Evolutionary conservation across 2,329 filamentous ascomycete species (phyloP).

Genomic region (Dactylellina leptospora): DNA sequence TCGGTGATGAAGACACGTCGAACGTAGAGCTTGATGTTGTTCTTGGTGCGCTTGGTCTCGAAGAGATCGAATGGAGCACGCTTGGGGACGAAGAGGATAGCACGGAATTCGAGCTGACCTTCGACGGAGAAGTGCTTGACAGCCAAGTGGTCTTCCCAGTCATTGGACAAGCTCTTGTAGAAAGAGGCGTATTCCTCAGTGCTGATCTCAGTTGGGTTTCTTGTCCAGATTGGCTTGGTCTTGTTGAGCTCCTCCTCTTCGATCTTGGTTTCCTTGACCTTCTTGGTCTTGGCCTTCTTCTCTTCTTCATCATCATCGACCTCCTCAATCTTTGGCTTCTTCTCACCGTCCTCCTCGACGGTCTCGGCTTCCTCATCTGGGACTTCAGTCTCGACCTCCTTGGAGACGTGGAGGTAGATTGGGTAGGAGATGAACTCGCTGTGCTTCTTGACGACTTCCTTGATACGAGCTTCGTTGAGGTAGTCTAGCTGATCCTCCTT

Average conservation of each 20-base stretch:
- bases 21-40: conserved; percentile 99
- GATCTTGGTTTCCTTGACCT: conserved; percentile 96
- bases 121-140: conserved; percentile 99
- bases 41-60: conserved; percentile 99
- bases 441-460: conserved; percentile 99
- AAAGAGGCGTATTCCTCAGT: conserved; percentile 97
- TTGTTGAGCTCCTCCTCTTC: conserved; percentile 99
- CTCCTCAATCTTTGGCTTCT: conserved; percentile 96
- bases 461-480: conserved; percentile 98
- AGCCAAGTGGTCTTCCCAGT: conserved; percentile 99
- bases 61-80: conserved; percentile 99
- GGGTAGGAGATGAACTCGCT: conserved; percentile 99
- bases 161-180: conserved; percentile 99
- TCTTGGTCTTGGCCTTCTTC: conserved; percentile 99
- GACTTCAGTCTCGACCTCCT: conserved; percentile 99
- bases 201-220: conserved; percentile 94
- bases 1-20: conserved; percentile 99
- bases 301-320: conserved; percentile 82
- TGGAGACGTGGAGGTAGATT: conserved; percentile 99
- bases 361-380: conserved; percentile 92
- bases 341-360: conserved; percentile 77
- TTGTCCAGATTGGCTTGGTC: conserved; percentile 99
- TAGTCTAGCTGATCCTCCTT: conserved; percentile 99
- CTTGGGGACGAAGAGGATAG: conserved; percentile 99
- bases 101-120: conserved; percentile 99